Base-by-base conservation (phyloP, 768 basidiomycete species). In the Lactifluus piperatus region DNA sequence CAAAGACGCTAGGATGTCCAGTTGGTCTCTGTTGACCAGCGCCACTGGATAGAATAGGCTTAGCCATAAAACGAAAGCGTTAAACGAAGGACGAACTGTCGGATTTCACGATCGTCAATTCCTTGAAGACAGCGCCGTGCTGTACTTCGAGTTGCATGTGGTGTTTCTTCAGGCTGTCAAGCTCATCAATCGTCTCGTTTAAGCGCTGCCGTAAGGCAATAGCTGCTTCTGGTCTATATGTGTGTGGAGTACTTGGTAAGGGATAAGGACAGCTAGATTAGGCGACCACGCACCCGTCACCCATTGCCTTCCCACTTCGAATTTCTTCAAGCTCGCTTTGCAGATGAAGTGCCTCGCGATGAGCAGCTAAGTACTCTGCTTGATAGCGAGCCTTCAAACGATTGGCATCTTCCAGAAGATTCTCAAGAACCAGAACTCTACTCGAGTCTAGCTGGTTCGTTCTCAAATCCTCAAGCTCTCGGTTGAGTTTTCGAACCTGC, bases 361-460 rank as follows among this genome's bases (percentile, higher is more conserved):
- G 93, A 16, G 85, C 84, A 1, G 83, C 77, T 13, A 97, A 76
- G 69, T 94, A 97, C 67, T 97, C 93, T 20, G 77, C 74, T 71
- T 97, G 93, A 66, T 95, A 95, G 30, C 92, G 79, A 30, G 81
- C 77, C 76, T 95, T 95, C 84, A 90, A 86, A 63, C 88, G 77
- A 62, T 87, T 94, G 29, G 94, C 90, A 64, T 97, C 94, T 52
- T 93, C 91, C 56, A 97, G 74, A 56, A 95, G 74, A 67, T 91
- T 94, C 73, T 97, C 92, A 27, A 97, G 75, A n/a, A 95, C 90
- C 18, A 93, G 70, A 5, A 94, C 73, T 27, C 83, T 79, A 60
- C 86, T 88, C 7, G 84, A 78, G 67, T 93, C 91, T 6, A 76
- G 86, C 66, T 88, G 85, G 61, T 89, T 86, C 70, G 83, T 84